These are phyloP conservation scores for Phytophthora podocarpi DNA, from an alignment of 352 stramenopile genomes.

Conservation along the genomic window DNA sequence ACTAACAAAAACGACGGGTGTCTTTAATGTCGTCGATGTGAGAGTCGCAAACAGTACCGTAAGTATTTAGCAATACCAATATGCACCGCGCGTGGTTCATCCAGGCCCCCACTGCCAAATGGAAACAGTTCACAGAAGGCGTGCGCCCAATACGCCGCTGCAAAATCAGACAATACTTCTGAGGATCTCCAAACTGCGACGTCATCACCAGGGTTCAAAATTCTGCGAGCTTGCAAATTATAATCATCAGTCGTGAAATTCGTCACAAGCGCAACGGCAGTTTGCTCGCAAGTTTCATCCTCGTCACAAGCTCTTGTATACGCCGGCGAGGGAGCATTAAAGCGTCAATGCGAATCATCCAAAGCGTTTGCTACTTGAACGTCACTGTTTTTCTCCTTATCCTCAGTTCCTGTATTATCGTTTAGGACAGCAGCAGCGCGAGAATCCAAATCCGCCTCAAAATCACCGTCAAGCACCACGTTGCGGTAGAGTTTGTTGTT, in stretches of 20 bases:
- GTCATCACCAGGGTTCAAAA: neutral
- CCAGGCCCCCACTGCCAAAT: neutral
- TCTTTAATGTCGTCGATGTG: neutral
- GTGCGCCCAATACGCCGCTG: neutral
- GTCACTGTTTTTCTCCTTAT: neutral
- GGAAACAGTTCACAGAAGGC: neutral
- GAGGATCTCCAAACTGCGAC: conserved; percentile 10
- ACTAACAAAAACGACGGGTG: conserved; percentile 13
- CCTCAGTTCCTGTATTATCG: neutral
- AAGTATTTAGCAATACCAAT: conserved; percentile 7
- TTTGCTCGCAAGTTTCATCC: conserved; percentile 1
- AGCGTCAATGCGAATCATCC: neutral
- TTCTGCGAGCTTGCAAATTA: neutral
- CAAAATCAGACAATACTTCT: conserved; percentile 6
- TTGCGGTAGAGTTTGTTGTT: neutral
- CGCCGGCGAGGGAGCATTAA: conserved; percentile 2
- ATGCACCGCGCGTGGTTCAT: neutral
- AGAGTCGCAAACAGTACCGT: conserved; percentile 2
- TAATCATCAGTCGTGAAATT: neutral
- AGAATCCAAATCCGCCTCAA: neutral
- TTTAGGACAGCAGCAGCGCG: neutral
- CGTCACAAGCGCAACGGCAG: neutral
- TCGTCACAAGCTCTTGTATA: neutral
- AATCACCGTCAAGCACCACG: neutral
- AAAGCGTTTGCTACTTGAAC: neutral